Evolutionary conservation across 164 flowering plant genomes (phyloP).

Genomic region (Vitis cinerea): DNA sequence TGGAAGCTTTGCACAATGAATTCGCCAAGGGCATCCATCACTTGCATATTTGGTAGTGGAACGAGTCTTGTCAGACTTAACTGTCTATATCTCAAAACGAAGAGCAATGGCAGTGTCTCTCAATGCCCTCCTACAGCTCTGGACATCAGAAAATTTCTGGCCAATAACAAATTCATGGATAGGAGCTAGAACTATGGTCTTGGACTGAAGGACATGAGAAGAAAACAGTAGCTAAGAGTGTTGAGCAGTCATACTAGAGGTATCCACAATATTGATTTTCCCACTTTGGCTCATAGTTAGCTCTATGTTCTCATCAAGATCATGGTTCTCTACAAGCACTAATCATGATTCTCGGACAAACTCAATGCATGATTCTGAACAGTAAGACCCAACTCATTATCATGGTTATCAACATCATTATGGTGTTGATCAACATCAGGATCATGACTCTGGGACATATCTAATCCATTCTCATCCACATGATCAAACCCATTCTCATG

Average conservation of each 20-base stretch:
- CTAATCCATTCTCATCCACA: constrained; percentile 12
- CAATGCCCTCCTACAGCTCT: constrained; percentile 20
- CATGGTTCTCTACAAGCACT: constrained; percentile 10
- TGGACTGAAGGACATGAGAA: constrained; percentile 17
- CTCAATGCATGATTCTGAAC: constrained; percentile 17
- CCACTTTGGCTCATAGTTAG: constrained; percentile 7
- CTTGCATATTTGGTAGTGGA: constrained; percentile 19
- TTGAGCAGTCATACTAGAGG: neutral
- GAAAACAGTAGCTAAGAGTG: constrained; percentile 5
- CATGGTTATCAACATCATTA: constrained; percentile 10
- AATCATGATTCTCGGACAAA: constrained; percentile 11
- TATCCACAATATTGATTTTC: neutral
- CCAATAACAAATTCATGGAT: constrained; percentile 18
- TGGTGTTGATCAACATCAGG: constrained; percentile 15
- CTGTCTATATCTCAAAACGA: constrained; percentile 24
- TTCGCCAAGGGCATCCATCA: constrained; percentile 29
- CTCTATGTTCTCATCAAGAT: constrained; percentile 13
- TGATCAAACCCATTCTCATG: neutral
- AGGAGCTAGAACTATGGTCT: constrained; percentile 7
- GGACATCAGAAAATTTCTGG: constrained; percentile 17
- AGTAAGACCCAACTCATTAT: constrained; percentile 11
- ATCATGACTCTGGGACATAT: constrained; percentile 9
- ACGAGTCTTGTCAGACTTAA: constrained; percentile 19
- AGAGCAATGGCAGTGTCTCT: constrained; percentile 23
- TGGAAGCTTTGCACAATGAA: constrained; percentile 15